Percentiles rank a stretch among this genome's conserved stretches.
Conservation (phyloP, 805 yeast genomes). For the Cyberlindnera mrakii region DNA sequence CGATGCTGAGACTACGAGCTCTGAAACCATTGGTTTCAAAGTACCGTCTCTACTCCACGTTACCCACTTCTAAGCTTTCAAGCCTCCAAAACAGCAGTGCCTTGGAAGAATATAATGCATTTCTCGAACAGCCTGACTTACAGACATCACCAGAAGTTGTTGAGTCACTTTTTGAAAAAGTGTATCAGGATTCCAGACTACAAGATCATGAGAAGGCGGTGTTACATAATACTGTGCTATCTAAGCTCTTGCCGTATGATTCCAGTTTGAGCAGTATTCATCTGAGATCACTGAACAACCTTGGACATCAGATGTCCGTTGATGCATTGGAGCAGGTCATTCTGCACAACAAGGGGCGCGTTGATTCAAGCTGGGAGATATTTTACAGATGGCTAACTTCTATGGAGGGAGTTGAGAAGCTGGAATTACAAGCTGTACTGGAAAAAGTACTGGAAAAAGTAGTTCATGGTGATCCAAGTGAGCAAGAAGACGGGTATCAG, state of each 20-base stretch:
- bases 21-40: neutral
- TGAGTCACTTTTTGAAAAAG: neutral
- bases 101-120: neutral
- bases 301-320: slow-evolving; percentile 17
- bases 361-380: slow-evolving; percentile 42
- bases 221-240: slow-evolving; percentile 16
- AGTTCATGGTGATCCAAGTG: slow-evolving; percentile 32
- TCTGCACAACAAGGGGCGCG: slow-evolving; percentile 47
- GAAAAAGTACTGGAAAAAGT: slow-evolving; percentile 30
- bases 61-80: neutral
- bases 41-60: neutral
- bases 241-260: slow-evolving; percentile 24
- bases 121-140: neutral
- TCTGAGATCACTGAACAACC: slow-evolving; percentile 20
- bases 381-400: slow-evolving; percentile 25
- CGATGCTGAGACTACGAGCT: slow-evolving; percentile 1
- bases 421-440: slow-evolving; percentile 20
- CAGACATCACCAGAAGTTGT: neutral
- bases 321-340: slow-evolving; percentile 30
- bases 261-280: slow-evolving; percentile 27
- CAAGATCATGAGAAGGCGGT: slow-evolving; percentile 2
- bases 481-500: slow-evolving; percentile 28
- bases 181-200: neutral
- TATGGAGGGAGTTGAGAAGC: slow-evolving; percentile 2
- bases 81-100: neutral